Evolutionary conservation across 2,329 filamentous ascomycete species (phyloP), one percentile per base, ranked within the genome.

Genomic region (Cercospora sp.): DNA sequence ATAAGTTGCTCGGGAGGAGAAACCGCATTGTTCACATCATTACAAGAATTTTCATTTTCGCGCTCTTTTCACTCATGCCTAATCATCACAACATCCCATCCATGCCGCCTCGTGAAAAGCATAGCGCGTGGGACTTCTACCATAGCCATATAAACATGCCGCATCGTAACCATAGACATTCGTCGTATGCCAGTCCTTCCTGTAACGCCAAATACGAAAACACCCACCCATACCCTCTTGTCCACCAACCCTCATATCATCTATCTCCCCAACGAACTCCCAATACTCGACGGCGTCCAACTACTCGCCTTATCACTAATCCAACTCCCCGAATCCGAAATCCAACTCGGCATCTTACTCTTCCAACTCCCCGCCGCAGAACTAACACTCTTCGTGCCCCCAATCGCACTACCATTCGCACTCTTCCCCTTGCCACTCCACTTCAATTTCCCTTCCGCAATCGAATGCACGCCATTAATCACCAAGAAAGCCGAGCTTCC

Each of bases 381-480:
- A 69, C 53, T 72, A 69, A 64, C 73, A 63, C 10, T 76, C 76
- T 70, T 30, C 73, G 75, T 65, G 23, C 62, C 62, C 53, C 68
- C 67, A 30, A 68, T 36, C 8, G 20, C 53, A n/a, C 26, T 26
- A 18, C 53, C 53, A 9, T 26, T 28, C 62, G 31, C 7, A 64
- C 48, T 36, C 13, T 55, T 68, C 30, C 63, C 65, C 42, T 70
- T 71, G 20, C 69, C 67, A 53, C 71, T 74, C 78, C 80, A 83
- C 78, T 89, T 90, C 72, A 97, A 87, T 73, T 92, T 89, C 0
- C 93, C 94, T 80, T 99, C 94, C 42, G 95, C 92, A 42, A 96
- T 84, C 76, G 89, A 90, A 77, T 97, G 94, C 65, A 99, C 82
- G 36, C 90, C 83, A 77, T 96, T 94, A 76, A 98, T 89, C 68